Evolutionary conservation across 176 grass and related monocot species (phyloP).

Genomic region (Oryza brachyantha): DNA sequence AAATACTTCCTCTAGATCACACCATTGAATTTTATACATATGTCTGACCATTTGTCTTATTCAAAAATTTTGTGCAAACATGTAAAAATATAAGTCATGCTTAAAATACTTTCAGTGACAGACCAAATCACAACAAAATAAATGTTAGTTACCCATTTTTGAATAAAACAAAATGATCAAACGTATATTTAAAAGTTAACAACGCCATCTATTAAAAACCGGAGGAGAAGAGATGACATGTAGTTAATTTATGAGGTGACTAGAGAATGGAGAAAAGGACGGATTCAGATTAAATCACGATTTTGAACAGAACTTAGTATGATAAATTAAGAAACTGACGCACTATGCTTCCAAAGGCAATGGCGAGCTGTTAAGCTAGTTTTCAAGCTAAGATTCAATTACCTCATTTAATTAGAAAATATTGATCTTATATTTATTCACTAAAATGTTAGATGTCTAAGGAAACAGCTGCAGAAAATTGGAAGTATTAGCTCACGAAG

Average conservation of each 20-base stretch:
- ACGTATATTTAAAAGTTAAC: too few relatives aligned
- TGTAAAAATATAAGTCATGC: too few relatives aligned
- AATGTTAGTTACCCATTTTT: too few relatives aligned
- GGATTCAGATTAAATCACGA: not conserved
- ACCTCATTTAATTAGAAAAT: not conserved
- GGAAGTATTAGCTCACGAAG: not conserved
- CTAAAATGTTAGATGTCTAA: not conserved
- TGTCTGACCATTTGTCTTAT: too few relatives aligned
- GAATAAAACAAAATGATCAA: too few relatives aligned
- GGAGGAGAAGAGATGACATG: not conserved
- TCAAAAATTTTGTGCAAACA: too few relatives aligned
- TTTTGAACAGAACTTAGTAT: not conserved
- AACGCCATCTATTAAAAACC: too few relatives aligned
- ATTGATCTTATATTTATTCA: not conserved
- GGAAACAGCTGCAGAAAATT: not conserved
- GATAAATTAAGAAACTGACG: not conserved
- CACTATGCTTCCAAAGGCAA: not conserved
- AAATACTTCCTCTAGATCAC: too few relatives aligned
- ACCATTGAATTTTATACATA: too few relatives aligned
- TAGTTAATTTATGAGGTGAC: not conserved
- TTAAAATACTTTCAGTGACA: too few relatives aligned
- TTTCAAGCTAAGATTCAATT: not conserved
- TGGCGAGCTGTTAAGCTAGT: not conserved
- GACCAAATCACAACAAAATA: too few relatives aligned
- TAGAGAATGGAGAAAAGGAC: not conserved